phyloP scores from a whole-genome alignment of 2,329 filamentous ascomycete species.

The Sclerotinia trifoliorum region DNA sequence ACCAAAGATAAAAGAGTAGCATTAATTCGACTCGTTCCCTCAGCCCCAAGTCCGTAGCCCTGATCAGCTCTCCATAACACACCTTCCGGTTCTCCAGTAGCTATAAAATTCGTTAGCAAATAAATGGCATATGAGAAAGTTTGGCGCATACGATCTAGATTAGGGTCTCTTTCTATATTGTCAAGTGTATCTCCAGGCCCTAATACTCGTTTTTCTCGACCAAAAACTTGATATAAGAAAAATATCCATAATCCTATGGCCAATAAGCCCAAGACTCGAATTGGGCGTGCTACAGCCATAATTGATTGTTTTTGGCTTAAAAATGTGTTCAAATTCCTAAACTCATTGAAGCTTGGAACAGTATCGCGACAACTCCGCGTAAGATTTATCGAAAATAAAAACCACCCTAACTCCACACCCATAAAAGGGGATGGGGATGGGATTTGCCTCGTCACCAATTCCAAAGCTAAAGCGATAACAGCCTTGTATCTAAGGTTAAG shows the following conservation, averaged over 20 bases:
- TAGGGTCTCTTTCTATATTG: slow-evolving; percentile 76
- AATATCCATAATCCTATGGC: slow-evolving; percentile 74
- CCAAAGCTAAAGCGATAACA: neutral
- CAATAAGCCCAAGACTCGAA: slow-evolving; percentile 72
- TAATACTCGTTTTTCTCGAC: slow-evolving; percentile 49
- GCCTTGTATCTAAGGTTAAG: slow-evolving; percentile 4
- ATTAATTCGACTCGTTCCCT: slow-evolving; percentile 80
- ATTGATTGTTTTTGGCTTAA: slow-evolving; percentile 38
- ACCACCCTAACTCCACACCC: slow-evolving; percentile 1
- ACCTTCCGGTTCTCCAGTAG: slow-evolving; percentile 79
- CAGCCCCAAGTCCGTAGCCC: slow-evolving; percentile 74
- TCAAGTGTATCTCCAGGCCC: slow-evolving; percentile 48
- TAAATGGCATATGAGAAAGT: neutral
- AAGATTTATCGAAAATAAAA: slow-evolving; percentile 21
- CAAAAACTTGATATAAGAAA: slow-evolving; percentile 73
- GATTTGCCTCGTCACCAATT: slow-evolving; percentile 4
- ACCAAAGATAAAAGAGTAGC: slow-evolving; percentile 91
- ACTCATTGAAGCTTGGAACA: slow-evolving; percentile 8
- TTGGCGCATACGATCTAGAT: slow-evolving; percentile 71
- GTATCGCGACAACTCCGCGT: slow-evolving; percentile 21
- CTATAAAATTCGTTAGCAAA: slow-evolving; percentile 47
- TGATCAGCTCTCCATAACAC: slow-evolving; percentile 69
- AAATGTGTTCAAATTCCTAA: slow-evolving; percentile 21
- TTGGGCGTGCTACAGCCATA: slow-evolving; percentile 84
- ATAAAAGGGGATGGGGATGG: slow-evolving; percentile 14